Percentiles rank a stretch among this genome's conserved stretches.
phyloP scores from a whole-genome alignment of 805 yeast species.

The Lipomyces orientalis region DNA sequence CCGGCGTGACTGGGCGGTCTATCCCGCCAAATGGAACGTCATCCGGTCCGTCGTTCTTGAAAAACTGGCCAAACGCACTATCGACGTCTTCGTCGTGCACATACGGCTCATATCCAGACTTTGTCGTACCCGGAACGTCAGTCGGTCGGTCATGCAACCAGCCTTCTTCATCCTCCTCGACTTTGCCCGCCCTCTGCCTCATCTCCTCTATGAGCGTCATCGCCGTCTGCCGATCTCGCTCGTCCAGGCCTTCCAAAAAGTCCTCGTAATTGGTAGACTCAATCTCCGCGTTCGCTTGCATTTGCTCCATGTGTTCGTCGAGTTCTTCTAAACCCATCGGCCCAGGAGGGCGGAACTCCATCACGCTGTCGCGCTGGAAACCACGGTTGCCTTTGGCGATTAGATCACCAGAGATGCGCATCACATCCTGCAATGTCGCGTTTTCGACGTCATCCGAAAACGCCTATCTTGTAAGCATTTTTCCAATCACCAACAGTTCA shows the following conservation, averaged over 20 bases:
- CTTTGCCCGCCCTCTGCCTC: neutral
- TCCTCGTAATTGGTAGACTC: neutral
- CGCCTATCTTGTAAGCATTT: neutral
- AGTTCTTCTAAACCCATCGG: constrained; percentile 28
- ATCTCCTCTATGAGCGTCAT: constrained; percentile 1
- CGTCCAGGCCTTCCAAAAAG: neutral
- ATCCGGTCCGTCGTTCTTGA: neutral
- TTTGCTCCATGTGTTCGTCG: constrained; percentile 17
- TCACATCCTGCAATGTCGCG: constrained; percentile 13
- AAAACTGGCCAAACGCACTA: neutral
- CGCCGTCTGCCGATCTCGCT: neutral
- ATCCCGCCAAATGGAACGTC: neutral
- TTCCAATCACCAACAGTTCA: neutral
- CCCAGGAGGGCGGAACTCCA: constrained; percentile 31
- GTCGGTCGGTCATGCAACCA: neutral
- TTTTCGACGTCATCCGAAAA: constrained; percentile 16
- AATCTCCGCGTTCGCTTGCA: constrained; percentile 10
- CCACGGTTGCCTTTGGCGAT: constrained; percentile 23
- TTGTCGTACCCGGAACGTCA: neutral
- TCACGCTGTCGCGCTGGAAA: constrained; percentile 20
- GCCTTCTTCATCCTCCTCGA: neutral
- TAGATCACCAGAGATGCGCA: constrained; percentile 13
- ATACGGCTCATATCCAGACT: neutral
- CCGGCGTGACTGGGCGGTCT: neutral
- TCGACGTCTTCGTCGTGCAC: neutral